A percentile compares a stretch with the other conserved stretches of the same genome.
These are phyloP conservation scores for Sporisorium graminicola DNA, from an alignment of 1,284 basidiomycete genomes.

Conservation along the genomic window DNA sequence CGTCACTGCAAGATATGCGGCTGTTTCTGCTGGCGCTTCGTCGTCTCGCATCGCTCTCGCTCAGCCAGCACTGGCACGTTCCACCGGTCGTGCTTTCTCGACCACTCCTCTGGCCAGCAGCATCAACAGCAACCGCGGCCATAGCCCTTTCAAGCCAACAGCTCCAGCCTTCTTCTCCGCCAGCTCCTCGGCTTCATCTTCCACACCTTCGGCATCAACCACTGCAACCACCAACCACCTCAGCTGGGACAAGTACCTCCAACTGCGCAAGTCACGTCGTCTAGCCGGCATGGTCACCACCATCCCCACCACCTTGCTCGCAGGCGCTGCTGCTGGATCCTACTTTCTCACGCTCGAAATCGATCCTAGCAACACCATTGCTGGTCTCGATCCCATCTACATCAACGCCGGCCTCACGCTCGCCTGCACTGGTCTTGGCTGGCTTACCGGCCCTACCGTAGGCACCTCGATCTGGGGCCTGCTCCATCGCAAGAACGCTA, in stretches of 20 bases:
- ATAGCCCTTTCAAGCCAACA: constrained; percentile 17
- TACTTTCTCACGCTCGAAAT: constrained; percentile 65
- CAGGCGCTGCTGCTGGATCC: constrained; percentile 54
- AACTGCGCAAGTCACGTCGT: constrained; percentile 57
- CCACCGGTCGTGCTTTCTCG: constrained; percentile 19
- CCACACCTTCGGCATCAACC: constrained; percentile 13
- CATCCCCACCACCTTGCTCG: constrained; percentile 61
- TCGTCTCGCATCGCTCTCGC: constrained; percentile 32
- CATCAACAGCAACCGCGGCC: constrained; percentile 3
- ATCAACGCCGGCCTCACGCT: constrained; percentile 63
- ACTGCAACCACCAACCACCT: constrained; percentile 11
- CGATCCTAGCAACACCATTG: constrained; percentile 58
- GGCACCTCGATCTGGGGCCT: constrained; percentile 59
- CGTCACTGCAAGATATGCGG: constrained; percentile 24
- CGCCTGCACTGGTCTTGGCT: constrained; percentile 61
- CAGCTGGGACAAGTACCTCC: constrained; percentile 57
- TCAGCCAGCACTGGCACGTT: constrained; percentile 18
- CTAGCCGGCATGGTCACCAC: constrained; percentile 63
- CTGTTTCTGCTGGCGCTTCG: constrained; percentile 22
- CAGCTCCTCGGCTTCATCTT: constrained; percentile 4
- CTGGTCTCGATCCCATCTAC: constrained; percentile 64
- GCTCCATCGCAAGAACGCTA: constrained; percentile 53
- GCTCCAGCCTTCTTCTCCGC: constrained; percentile 4
- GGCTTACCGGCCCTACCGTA: constrained; percentile 63
- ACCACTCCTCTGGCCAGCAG: constrained; percentile 5